These are phyloP conservation scores for Orobanche coerulescens DNA, from an alignment of 257 asterid species.

Conservation along the genomic window DNA sequence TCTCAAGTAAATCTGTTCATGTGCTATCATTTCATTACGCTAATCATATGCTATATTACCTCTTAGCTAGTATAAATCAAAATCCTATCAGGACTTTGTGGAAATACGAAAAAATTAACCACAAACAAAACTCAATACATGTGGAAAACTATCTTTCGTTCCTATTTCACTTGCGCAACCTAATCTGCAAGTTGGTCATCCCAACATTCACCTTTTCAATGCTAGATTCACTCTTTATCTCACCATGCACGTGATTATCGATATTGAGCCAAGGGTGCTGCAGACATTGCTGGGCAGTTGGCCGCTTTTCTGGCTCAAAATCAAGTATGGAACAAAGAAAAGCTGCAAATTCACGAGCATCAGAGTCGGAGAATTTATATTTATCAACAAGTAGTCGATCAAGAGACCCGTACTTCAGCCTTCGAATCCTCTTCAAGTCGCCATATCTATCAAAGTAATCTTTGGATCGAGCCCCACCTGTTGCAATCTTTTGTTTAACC, in stretches of 20 bases:
- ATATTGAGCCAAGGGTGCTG: slow-evolving; percentile 79
- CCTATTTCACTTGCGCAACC: slow-evolving; percentile 42
- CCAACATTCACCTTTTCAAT: slow-evolving; percentile 44
- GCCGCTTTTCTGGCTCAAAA: slow-evolving; percentile 91
- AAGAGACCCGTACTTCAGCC: slow-evolving; percentile 63
- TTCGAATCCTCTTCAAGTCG: slow-evolving; percentile 88
- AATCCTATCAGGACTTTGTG: slow-evolving; percentile 26
- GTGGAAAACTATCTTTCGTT: slow-evolving; percentile 19
- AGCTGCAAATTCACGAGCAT: slow-evolving; percentile 60
- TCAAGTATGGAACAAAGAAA: slow-evolving; percentile 76
- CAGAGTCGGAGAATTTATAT: slow-evolving; percentile 45
- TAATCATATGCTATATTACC: slow-evolving; percentile 29
- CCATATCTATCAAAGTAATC: slow-evolving; percentile 92
- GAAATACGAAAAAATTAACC: slow-evolving; percentile 28
- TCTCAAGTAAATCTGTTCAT: slow-evolving; percentile 10
- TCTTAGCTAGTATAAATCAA: slow-evolving; percentile 34
- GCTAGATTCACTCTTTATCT: slow-evolving; percentile 41
- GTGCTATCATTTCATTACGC: slow-evolving; percentile 31
- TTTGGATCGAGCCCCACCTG: slow-evolving; percentile 68
- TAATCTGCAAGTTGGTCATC: slow-evolving; percentile 50
- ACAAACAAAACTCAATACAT: slow-evolving; percentile 32
- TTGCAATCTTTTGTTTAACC: slow-evolving; percentile 55
- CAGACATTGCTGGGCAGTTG: slow-evolving; percentile 80
- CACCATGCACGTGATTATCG: slow-evolving; percentile 24
- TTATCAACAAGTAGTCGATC: slow-evolving; percentile 72